phyloP scores from a whole-genome alignment of 2,329 filamentous ascomycete genomes.

The Pestalotiopsis sp. region DNA sequence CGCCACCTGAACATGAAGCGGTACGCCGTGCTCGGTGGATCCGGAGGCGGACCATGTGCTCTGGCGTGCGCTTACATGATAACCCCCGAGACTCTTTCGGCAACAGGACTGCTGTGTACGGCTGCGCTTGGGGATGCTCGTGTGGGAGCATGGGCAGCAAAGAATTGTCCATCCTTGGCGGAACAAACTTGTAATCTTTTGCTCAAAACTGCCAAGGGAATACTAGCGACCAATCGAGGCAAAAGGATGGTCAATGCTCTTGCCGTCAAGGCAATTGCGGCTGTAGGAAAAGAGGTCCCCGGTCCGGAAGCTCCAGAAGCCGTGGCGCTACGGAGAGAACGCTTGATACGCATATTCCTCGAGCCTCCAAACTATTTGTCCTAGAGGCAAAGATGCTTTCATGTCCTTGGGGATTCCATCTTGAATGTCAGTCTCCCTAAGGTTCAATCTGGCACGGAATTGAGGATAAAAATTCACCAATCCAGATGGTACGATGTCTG shows the following conservation, averaged over 20 bases:
- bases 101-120: neutral
- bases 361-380: neutral
- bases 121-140: neutral
- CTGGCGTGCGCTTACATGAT: constrained; percentile 45
- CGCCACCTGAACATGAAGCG: constrained; percentile 39
- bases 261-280: neutral
- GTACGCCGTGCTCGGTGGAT: constrained; percentile 47
- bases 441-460: neutral
- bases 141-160: neutral
- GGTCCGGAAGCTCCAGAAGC: neutral
- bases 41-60: constrained; percentile 50
- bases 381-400: constrained; percentile 23
- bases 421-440: neutral
- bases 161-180: neutral
- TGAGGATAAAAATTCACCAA: neutral
- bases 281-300: neutral
- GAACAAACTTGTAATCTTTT: neutral
- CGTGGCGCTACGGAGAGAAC: neutral
- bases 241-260: neutral
- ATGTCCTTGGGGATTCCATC: neutral
- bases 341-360: neutral
- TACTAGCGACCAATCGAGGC: neutral
- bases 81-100: neutral
- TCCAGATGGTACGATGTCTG: neutral
- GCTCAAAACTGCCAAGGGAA: neutral